Conservation (phyloP, 2,329 filamentous ascomycete species). For the Alternaria sp. region DNA sequence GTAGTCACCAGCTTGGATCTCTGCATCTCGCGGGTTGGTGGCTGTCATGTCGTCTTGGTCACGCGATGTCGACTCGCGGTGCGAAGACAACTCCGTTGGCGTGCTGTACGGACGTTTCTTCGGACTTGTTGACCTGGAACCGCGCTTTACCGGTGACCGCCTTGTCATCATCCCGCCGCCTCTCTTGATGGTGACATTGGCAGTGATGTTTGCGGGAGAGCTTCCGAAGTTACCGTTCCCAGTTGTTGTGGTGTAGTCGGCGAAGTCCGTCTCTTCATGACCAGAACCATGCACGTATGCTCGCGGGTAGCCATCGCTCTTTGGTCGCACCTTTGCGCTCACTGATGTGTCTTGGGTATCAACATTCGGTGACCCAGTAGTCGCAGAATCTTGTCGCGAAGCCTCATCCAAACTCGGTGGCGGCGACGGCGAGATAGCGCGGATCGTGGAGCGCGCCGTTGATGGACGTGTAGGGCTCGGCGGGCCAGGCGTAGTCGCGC, state of each 20-base stretch:
- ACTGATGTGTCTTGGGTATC: neutral
- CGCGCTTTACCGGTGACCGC: conserved; percentile 8
- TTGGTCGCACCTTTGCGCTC: neutral
- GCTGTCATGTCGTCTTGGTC: neutral
- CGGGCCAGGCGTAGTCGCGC: conserved; percentile 18
- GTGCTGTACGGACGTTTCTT: conserved; percentile 6
- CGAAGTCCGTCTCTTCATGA: neutral
- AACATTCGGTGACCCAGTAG: neutral
- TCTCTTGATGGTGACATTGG: conserved; percentile 3
- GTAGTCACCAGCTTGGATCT: neutral
- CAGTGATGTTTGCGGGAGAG: neutral
- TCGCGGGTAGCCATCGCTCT: neutral
- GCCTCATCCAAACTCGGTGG: conserved; percentile 17
- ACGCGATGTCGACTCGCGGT: neutral
- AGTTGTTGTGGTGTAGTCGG: neutral
- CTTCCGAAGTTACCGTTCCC: neutral
- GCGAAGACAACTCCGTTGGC: neutral
- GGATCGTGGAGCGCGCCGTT: conserved; percentile 35
- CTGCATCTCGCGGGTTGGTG: neutral
- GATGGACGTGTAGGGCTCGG: conserved; percentile 24
- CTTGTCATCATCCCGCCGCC: neutral
- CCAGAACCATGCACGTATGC: neutral
- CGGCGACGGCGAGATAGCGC: conserved; percentile 37
- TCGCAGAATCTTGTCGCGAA: conserved; percentile 4
- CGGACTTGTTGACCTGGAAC: neutral